phyloP scores from a whole-genome alignment of 2,329 filamentous ascomycete genomes.

The Botryotinia globosa region DNA sequence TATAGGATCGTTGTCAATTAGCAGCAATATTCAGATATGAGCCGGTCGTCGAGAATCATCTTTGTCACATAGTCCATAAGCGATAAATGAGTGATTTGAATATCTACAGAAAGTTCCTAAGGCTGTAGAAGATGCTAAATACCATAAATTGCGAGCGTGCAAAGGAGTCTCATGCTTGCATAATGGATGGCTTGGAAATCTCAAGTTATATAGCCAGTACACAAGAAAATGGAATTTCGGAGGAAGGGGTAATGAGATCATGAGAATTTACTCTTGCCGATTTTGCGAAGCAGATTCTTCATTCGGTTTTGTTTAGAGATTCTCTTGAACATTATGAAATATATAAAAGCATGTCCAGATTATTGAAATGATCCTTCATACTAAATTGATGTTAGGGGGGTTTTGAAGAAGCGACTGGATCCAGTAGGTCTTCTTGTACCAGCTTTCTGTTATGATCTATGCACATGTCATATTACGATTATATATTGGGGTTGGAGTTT shows the following conservation, averaged over 20 bases:
- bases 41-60: neutral
- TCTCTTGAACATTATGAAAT: neutral
- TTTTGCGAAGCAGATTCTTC: neutral
- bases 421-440: neutral
- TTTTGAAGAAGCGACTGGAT: neutral
- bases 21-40: neutral
- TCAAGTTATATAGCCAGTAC: neutral
- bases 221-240: neutral
- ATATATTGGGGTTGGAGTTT: neutral
- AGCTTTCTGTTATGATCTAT: neutral
- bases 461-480: neutral
- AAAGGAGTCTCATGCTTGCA: neutral
- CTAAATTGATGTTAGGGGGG: fast-evolving
- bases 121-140: neutral
- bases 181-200: neutral
- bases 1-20: neutral
- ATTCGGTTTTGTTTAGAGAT: neutral
- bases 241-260: neutral
- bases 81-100: neutral
- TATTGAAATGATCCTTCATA: neutral
- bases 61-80: neutral
- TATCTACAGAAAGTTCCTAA: neutral
- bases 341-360: neutral
- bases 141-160: neutral
- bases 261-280: neutral